Evolutionary conservation across 148 eudicot species (phyloP).

Genomic region (Cornus florida): DNA sequence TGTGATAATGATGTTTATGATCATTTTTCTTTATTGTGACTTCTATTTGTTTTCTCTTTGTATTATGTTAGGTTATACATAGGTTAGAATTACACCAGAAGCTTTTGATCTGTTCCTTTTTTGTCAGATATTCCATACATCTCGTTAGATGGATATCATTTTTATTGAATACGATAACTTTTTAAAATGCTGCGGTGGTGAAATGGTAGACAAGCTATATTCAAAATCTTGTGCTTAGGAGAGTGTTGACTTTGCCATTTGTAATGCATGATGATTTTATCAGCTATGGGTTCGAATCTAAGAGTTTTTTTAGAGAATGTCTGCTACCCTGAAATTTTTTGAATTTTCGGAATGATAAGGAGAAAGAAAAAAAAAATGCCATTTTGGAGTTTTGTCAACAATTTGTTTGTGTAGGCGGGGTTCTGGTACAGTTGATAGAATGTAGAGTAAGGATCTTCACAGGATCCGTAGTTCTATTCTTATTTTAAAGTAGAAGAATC

Average conservation of each 20-base stretch:
- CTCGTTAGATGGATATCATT: no score
- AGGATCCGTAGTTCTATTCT: not conserved
- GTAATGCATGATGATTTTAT: not conserved
- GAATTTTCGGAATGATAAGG: no score
- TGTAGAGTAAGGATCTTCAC: not conserved
- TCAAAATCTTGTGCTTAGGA: not conserved
- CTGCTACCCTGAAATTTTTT: no score
- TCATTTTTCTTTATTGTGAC: not conserved
- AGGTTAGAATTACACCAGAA: not conserved
- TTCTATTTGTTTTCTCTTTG: not conserved
- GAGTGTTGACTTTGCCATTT: not conserved
- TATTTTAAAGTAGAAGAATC: not conserved
- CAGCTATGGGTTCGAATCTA: no score
- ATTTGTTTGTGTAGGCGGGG: no score
- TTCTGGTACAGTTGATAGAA: not conserved
- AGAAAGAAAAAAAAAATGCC: no score
- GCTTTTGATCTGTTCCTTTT: not conserved
- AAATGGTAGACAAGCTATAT: no score
- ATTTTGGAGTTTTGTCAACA: no score
- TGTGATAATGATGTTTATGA: not conserved
- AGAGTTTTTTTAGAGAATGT: no score
- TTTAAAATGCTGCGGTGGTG: no score
- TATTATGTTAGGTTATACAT: not conserved
- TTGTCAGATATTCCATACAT: not conserved
- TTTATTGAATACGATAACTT: no score